phyloP scores from a whole-genome alignment of 116 monocot genomes.

The Cymodocea nodosa region DNA sequence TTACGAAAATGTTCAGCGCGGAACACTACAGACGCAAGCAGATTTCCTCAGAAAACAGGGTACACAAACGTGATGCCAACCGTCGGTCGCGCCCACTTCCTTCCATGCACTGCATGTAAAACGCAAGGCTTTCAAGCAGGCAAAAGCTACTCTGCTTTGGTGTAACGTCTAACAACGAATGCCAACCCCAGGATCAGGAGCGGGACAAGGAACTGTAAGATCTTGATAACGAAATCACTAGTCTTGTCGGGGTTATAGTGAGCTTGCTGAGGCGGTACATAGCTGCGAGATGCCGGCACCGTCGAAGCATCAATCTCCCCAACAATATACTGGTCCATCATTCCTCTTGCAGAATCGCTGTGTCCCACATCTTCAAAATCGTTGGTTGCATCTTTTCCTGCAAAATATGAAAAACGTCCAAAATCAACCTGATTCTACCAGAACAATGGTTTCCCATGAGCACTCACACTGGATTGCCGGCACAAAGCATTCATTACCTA shows the following conservation, averaged over 20 bases:
- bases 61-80: too few species aligned
- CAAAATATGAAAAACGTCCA: neutral
- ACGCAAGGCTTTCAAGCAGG: too few species aligned
- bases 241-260: constrained; percentile 19
- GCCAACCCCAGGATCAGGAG: constrained; percentile 44
- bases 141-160: constrained; percentile 17
- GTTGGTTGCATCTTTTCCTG: constrained; percentile 33
- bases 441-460: neutral
- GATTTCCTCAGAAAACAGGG: too few species aligned
- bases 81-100: too few species aligned
- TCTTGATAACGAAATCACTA: constrained; percentile 25
- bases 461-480: neutral
- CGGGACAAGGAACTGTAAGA: constrained; percentile 48
- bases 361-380: constrained; percentile 24
- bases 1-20: too few species aligned
- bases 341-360: constrained; percentile 11
- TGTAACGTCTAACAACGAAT: constrained; percentile 28
- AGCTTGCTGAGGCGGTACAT: constrained; percentile 30
- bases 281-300: constrained; percentile 17
- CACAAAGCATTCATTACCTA: too few species aligned
- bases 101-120: too few species aligned
- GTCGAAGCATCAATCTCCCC: constrained; percentile 14
- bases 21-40: too few species aligned
- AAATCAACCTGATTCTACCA: neutral
- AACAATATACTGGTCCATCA: constrained; percentile 7